Base-by-base conservation (phyloP, 129 eudicot genomes). In the Escallonia herrerae region DNA sequence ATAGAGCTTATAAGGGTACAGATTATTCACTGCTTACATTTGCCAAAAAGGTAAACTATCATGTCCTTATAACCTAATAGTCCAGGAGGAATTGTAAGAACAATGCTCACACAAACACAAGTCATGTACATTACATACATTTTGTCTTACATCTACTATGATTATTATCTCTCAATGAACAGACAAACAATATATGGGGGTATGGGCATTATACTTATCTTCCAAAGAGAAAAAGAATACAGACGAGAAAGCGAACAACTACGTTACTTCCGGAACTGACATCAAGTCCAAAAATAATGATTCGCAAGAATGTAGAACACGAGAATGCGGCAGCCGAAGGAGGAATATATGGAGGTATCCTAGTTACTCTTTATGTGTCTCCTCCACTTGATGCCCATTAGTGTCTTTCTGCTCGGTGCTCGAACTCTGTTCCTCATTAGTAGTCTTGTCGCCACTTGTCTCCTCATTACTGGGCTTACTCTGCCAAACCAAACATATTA, bases 391-490 rank as follows among this genome's bases (percentile, higher is more conserved):
- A 66, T 77, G 74, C 44, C 57, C 76, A 46, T 74, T 77, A 45
- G 54, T 55, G 40, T 77, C 78, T 45, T 70, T 74, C 54, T 55
- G 67, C 48, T 67, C 60, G 40, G 55, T 42, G 7, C 33, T 69
- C 58, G 73, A 33, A 70, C 53, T 72, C 10, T 58, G 61, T 42
- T 39, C 77, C 46, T 71, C 81, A 12, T 60, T 72, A 13, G 45
- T 15, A 6, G 72, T 50, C 60, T 73, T 79, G 52, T 14, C 66
- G 10, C 64, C 79, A 38, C 50, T 64, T 7, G 67, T 13, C 67
- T 83, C 88, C 56, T 75, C 84, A 2, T 63, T 63, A 52, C 22
- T 9, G 11, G 75, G 64, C 51, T 73, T 79, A 12, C 59, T 78
- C 82, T 83, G 75, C 53, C 56, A 70, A 56, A 41, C 37, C 14